Evolutionary conservation across 164 flowering plant species (phyloP), one percentile per base, ranked within the genome.

Genomic region (Dillenia suffruticosa): DNA sequence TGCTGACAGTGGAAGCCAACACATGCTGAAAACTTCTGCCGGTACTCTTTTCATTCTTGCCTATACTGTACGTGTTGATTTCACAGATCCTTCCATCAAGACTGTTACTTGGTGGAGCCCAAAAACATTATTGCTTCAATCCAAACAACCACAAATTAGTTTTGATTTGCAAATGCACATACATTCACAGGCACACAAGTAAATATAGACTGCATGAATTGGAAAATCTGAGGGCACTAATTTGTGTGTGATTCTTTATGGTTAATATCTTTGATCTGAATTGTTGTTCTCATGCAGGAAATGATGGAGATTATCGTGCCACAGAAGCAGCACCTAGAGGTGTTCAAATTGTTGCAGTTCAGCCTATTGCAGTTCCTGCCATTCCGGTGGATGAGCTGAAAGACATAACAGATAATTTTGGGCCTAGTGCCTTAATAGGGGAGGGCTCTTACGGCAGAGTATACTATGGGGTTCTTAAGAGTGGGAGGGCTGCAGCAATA

Each of bases 381-480:
- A 77, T 88, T 67, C 67, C 84, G 46, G 79, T 74, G 9, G 96
- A 87, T 61, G 96, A 89, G 68, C 72, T 89, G 46, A 92, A 80
- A 72, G 98, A 87, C 43, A 64, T 84, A 50, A 92, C 98, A 10
- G 87, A 83, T 24, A 81, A 81, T 71, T 92, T 87, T 74, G 89
- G 89, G 15, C 67, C 89, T 45, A 74, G 68, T 63, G 70, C 94
- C 53, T 75, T 92, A 74, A 84, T 92, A 63, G 96, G 98, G 61
- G 98, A 92, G 66, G 98, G 96, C 13, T 92, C 96, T 57, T 92
- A 89, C 74, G 98, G 98, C 58, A 84, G 90, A 74, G 98, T 92
- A 43, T 89, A 84, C 65, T 79, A 83, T 78, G 98, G 96, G 9
- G 66, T 77, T 53, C 80, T 92, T 44, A 83, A 69, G 69, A 86